Evolutionary conservation across 306 rosid genomes (phyloP).

Genomic region (Corylus heterophylla): DNA sequence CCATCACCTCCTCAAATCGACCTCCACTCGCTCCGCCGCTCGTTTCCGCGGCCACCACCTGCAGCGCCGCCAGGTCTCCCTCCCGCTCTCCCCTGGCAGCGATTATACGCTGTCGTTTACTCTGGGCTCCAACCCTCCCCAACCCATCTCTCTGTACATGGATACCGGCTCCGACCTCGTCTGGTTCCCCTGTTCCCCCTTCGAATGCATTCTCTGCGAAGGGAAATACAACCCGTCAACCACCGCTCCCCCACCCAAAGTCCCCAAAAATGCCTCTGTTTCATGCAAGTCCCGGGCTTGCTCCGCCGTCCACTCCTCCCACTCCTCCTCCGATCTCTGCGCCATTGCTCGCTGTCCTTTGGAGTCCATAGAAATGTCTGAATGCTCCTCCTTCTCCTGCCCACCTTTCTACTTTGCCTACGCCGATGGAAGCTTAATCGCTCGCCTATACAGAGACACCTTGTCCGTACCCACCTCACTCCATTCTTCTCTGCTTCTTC

Average conservation of each 20-base stretch:
- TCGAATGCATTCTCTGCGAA: conserved; percentile 92
- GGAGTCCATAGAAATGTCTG: conserved; percentile 69
- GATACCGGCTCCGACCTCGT: conserved; percentile 96
- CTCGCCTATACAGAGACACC: conserved; percentile 50
- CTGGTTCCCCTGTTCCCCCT: conserved; percentile 93
- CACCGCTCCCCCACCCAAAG: conserved; percentile 38
- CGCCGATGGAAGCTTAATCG: conserved; percentile 84
- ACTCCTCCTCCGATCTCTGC: conserved; percentile 64
- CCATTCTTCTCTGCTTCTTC: conserved; percentile 43
- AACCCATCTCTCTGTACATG: conserved; percentile 78
- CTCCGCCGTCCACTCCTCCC: conserved; percentile 62
- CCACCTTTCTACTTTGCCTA: conserved; percentile 91
- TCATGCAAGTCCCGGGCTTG: conserved; percentile 75
- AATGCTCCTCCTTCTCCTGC: conserved; percentile 60
- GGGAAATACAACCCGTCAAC: conserved; percentile 53
- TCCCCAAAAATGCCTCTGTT: conserved; percentile 39
- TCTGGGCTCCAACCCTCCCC: conserved; percentile 52
- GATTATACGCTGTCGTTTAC: conserved; percentile 80
- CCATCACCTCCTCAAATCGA: conserved; percentile 72
- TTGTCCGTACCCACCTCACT: conserved; percentile 45
- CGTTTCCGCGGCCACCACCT: conserved; percentile 58
- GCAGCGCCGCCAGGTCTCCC: conserved; percentile 57
- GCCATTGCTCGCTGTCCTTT: conserved; percentile 79
- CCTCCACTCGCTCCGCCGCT: conserved; percentile 56
- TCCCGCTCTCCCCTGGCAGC: conserved; percentile 84